Evolutionary conservation across 2,329 filamentous ascomycete genomes (phyloP).

Genomic region (Simplicillium aogashimaense): DNA sequence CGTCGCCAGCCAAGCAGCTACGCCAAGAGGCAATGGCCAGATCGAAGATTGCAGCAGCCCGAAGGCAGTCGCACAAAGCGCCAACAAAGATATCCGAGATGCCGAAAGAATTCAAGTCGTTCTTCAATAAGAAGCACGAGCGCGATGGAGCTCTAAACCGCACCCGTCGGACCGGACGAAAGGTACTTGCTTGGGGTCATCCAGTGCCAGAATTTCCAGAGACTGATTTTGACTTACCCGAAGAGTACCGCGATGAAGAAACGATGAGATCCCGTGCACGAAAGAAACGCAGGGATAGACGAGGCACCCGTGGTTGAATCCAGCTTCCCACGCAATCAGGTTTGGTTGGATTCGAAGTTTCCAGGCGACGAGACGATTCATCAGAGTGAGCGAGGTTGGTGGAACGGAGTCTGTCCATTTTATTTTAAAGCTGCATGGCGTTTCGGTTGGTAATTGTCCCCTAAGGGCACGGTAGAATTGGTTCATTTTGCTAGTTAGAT

Average conservation of each 20-base stretch:
- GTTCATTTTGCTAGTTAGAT: no score
- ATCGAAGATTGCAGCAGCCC: slow-evolving; percentile 27
- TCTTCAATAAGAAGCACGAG: slow-evolving; percentile 72
- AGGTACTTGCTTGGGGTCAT: slow-evolving; percentile 70
- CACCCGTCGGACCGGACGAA: slow-evolving; percentile 58
- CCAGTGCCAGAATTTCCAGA: slow-evolving; percentile 64
- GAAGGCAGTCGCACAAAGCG: slow-evolving; percentile 18
- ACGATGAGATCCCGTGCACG: slow-evolving; percentile 49
- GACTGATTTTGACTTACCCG: slow-evolving; percentile 65
- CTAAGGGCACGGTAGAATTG: no score
- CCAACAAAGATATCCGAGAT: slow-evolving; percentile 25
- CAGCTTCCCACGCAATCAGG: background rate
- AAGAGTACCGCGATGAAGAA: slow-evolving; percentile 49
- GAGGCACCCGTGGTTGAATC: slow-evolving; percentile 33
- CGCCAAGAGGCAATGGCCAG: slow-evolving; percentile 59
- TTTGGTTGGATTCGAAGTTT: background rate
- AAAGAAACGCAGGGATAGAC: slow-evolving; percentile 50
- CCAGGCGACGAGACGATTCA: background rate
- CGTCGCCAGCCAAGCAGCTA: slow-evolving; percentile 55
- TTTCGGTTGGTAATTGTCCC: no score
- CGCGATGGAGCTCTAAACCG: slow-evolving; percentile 71
- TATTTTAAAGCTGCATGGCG: no score
- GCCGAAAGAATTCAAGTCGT: slow-evolving; percentile 66
- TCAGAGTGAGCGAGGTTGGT: no score
- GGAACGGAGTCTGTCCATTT: no score